Evolutionary conservation across 345 rosid species (phyloP), one percentile per base, ranked within the genome.

Genomic region (Euphorbia tirucalli): DNA sequence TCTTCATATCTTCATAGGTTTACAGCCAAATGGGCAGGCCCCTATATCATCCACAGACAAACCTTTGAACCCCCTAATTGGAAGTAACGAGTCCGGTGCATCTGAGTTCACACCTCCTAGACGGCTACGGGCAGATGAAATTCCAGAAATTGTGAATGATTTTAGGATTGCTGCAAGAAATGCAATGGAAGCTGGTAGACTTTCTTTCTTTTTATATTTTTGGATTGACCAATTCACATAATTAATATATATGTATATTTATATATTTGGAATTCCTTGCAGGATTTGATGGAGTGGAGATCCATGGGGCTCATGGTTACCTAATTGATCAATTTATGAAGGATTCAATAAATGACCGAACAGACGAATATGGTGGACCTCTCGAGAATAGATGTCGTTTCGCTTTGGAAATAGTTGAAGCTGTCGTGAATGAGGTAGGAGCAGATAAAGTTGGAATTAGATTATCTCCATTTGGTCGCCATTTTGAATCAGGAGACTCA

Each of bases 241-340:
- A n/a, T n/a, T n/a, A n/a, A 41, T 11, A 41, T 41, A 4, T 4
- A 4, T 41, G 37, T 4, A 6, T 41, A 57, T n/a, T n/a, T n/a
- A n/a, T n/a, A n/a, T n/a, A 48, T 39, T 44, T 50, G n/a, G 41
- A 16, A 74, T 18, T 49, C 13, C 13, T 24, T 55, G 14, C n/a
- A 91, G 92, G 94, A 19, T 89, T 89, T 14, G 94, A 89, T 50
- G 94, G 94, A 7, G 89, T 91, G 19, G 97, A 91, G 80, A 85
- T 91, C 70, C 97, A 87, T n/a, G 94, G 91, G 0, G 93, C 94
- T 65, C 77, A 91, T 56, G 94, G 97, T 46, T 85, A 83, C 75
- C 72, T 89, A 30, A 72, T 87, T 5, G 94, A 89, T 21, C 93
- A 89, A 74, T 89, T 91, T 78, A n/a, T 89, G 85, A 91, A 91